These are phyloP conservation scores for Plasmopara halstedii DNA, from an alignment of 352 stramenopile genomes.

Conservation along the genomic window DNA sequence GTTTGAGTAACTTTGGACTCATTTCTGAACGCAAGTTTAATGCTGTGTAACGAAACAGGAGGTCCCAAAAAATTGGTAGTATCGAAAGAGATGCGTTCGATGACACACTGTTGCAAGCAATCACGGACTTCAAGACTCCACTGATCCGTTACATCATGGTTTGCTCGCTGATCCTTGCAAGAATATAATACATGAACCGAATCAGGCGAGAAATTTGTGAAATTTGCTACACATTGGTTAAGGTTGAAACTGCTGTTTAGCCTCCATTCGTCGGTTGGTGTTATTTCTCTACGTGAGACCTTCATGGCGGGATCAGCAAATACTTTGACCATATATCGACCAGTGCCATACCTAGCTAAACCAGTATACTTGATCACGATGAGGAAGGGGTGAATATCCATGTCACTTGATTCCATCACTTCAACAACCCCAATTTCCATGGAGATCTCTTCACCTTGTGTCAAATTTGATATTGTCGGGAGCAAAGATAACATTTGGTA, in stretches of 20 bases:
- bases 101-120: slow-evolving; percentile 17
- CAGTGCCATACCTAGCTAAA: slow-evolving; percentile 1
- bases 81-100: slow-evolving; percentile 22
- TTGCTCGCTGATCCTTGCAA: background rate
- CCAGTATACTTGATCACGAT: slow-evolving; percentile 14
- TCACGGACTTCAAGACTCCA: slow-evolving; percentile 36
- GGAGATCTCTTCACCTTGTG: slow-evolving; percentile 9
- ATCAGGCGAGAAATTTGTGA: slow-evolving; percentile 3
- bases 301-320: slow-evolving; percentile 26
- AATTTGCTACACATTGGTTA: slow-evolving; percentile 7
- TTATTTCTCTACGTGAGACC: slow-evolving; percentile 12
- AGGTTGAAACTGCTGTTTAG: slow-evolving; percentile 3
- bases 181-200: slow-evolving; percentile 13
- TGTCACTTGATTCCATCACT: slow-evolving; percentile 11
- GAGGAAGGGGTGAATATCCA: slow-evolving; percentile 22
- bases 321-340: slow-evolving; percentile 24
- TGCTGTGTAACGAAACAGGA: slow-evolving; percentile 2
- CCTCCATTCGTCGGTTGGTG: slow-evolving; percentile 31
- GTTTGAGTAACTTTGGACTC: slow-evolving; percentile 4
- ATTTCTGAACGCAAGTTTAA: background rate
- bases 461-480: slow-evolving; percentile 11
- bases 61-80: background rate
- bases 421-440: slow-evolving; percentile 11
- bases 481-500: slow-evolving; percentile 29
- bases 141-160: background rate